Evolutionary conservation across 1,284 basidiomycete genomes (phyloP).

Genomic region (Laetiporus sulphureus): DNA sequence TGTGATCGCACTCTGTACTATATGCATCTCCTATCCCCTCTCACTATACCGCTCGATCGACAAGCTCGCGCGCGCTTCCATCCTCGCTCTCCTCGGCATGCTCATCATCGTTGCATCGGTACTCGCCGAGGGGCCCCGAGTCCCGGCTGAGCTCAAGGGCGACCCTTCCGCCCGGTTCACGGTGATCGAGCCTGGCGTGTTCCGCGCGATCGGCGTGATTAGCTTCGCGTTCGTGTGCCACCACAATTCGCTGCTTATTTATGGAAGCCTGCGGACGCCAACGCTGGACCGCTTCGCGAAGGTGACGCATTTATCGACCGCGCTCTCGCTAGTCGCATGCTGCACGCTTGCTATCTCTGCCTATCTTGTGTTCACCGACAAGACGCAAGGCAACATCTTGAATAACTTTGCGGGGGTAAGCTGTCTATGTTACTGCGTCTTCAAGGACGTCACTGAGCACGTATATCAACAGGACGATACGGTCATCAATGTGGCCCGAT

Average conservation of each 20-base stretch:
- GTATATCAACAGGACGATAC: constrained; percentile 53
- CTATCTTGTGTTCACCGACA: constrained; percentile 91
- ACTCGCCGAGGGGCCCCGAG: constrained; percentile 79
- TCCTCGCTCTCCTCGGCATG: constrained; percentile 90
- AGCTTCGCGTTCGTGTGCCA: constrained; percentile 94
- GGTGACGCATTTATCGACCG: constrained; percentile 90
- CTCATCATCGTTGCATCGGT: constrained; percentile 89
- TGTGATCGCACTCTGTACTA: constrained; percentile 80
- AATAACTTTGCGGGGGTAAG: constrained; percentile 82
- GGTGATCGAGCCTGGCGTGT: constrained; percentile 70
- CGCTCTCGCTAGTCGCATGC: constrained; percentile 77
- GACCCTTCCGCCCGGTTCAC: constrained; percentile 66
- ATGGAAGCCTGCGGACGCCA: constrained; percentile 87
- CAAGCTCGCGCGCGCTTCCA: constrained; percentile 90
- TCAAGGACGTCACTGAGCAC: constrained; percentile 69
- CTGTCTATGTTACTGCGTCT: constrained; percentile 40
- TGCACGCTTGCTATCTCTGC: constrained; percentile 85
- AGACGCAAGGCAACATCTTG: constrained; percentile 89
- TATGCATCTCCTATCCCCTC: constrained; percentile 89
- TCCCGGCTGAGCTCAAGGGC: constrained; percentile 76
- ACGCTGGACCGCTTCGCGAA: constrained; percentile 92
- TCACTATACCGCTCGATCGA: constrained; percentile 97
- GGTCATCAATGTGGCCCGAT: constrained; percentile 88
- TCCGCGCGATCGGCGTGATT: constrained; percentile 93
- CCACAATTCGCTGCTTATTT: constrained; percentile 92